Evolutionary conservation across 768 basidiomycete genomes (phyloP).

Genomic region (Lactarius akahatsu): DNA sequence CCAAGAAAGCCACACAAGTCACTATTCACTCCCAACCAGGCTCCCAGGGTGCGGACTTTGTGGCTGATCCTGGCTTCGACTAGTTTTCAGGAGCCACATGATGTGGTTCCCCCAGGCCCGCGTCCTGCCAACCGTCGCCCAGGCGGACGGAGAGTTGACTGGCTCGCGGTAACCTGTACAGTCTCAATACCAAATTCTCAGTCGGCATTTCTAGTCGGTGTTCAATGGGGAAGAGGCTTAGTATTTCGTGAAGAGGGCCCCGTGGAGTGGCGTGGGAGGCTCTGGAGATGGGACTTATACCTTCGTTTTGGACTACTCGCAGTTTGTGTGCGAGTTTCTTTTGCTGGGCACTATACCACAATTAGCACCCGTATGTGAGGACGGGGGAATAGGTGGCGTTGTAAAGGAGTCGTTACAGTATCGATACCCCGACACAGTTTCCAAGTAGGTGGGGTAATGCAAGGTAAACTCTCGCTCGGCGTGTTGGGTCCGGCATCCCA

Average conservation of each 20-base stretch:
- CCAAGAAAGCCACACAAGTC: not conserved
- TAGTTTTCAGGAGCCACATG: not conserved
- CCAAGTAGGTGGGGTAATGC: not conserved
- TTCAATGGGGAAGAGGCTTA: not conserved
- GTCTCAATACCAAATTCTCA: not conserved
- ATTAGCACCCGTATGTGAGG: not conserved
- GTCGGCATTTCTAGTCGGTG: not conserved
- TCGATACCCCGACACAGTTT: not conserved
- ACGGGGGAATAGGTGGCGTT: not conserved
- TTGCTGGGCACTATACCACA: not conserved
- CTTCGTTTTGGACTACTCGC: not conserved
- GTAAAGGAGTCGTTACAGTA: not conserved
- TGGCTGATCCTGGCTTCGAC: not conserved
- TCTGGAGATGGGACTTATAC: too few species aligned
- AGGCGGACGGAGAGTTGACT: not conserved
- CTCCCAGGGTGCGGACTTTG: not conserved
- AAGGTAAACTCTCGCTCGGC: not conserved
- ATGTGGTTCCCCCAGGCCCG: not conserved
- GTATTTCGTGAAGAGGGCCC: not conserved
- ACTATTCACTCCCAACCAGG: not conserved
- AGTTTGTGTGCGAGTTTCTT: not conserved
- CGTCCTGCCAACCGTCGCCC: not conserved
- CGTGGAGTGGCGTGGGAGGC: not conserved
- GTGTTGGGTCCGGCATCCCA: too few species aligned
- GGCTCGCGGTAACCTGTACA: not conserved